Evolutionary conservation across 768 basidiomycete genomes (phyloP).

Genomic region (Leccinum variicolor): DNA sequence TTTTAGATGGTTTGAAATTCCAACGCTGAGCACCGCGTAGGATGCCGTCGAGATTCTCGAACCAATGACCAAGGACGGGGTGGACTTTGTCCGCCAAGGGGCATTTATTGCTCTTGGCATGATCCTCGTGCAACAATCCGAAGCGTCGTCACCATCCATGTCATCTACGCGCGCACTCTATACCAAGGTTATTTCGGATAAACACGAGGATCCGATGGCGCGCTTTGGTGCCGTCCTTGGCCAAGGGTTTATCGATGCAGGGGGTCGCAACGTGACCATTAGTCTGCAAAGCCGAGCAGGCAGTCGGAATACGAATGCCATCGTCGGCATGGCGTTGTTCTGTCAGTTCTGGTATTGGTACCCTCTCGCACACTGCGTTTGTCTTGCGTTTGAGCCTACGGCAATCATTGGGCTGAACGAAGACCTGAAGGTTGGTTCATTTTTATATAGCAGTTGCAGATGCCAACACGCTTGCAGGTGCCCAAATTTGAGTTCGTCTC

Average conservation of each 20-base stretch:
- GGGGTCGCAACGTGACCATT: conserved; percentile 94
- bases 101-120: conserved; percentile 95
- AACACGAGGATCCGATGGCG: conserved; percentile 98
- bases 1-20: background rate
- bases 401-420: conserved; percentile 90
- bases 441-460: background rate
- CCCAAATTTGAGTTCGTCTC: conserved; percentile 91
- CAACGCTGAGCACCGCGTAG: conserved; percentile 34
- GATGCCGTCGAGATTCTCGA: conserved; percentile 96
- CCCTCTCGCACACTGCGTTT: conserved; percentile 90
- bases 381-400: conserved; percentile 92
- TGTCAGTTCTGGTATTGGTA: conserved; percentile 99
- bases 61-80: conserved; percentile 97
- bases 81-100: conserved; percentile 98
- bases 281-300: conserved; percentile 91
- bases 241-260: conserved; percentile 97
- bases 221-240: conserved; percentile 95
- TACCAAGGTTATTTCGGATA: conserved; percentile 86
- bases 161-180: conserved; percentile 82
- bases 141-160: conserved; percentile 81
- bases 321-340: conserved; percentile 98
- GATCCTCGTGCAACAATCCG: conserved; percentile 95
- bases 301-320: conserved; percentile 87
- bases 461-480: conserved; percentile 48
- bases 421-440: conserved; percentile 66